These are phyloP conservation scores for Codiaeum variegatum DNA, from an alignment of 441 rosid genomes.

Conservation along the genomic window DNA sequence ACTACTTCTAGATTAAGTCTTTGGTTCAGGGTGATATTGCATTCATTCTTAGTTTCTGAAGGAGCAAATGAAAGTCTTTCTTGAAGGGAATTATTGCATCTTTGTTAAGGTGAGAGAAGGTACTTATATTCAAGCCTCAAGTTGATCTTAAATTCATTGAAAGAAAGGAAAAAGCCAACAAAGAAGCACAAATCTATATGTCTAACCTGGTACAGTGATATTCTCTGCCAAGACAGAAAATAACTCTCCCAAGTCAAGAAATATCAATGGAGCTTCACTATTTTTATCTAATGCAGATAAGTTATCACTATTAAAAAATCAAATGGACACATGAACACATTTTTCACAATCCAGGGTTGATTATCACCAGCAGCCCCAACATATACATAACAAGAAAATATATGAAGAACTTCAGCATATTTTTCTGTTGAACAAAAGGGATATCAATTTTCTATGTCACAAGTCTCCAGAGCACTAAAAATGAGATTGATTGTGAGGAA, in stretches of 20 bases:
- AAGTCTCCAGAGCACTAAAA: neutral
- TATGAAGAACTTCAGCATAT: neutral
- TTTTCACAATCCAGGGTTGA: neutral
- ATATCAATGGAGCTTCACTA: neutral
- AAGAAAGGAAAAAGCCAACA: neutral
- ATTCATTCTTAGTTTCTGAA: neutral
- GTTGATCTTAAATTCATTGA: neutral
- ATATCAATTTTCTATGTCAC: neutral
- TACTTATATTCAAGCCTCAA: neutral
- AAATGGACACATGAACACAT: neutral
- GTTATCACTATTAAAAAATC: neutral
- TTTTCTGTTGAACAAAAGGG: neutral
- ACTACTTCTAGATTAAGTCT: neutral
- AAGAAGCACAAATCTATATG: neutral
- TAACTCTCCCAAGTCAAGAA: neutral
- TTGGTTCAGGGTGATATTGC: neutral
- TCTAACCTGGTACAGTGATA: neutral
- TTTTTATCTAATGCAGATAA: neutral
- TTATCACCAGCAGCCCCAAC: neutral
- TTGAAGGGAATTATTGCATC: too few relatives aligned
- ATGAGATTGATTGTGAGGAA: neutral
- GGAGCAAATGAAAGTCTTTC: neutral
- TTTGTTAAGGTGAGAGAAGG: neutral
- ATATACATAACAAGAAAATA: too few relatives aligned
- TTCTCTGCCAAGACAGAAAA: neutral